Conservation (phyloP, 768 basidiomycete genomes). For the Rhizopogon vulgaris region DNA sequence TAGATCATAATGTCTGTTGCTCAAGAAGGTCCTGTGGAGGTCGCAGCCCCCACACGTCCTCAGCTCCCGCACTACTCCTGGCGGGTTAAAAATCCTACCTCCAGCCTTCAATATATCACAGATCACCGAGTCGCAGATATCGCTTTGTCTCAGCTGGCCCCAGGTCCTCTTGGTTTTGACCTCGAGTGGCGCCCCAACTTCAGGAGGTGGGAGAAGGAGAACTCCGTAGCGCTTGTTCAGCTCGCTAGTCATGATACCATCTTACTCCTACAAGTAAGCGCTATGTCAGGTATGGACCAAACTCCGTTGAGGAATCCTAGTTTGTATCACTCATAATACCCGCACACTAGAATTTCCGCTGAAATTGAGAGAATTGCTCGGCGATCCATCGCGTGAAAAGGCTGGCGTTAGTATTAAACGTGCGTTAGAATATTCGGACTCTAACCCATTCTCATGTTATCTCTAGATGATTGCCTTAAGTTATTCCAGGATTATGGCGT, state of each 20-base stretch:
- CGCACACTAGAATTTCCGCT: conserved; percentile 43
- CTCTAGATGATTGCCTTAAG: conserved; percentile 62
- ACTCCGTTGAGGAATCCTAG: neutral
- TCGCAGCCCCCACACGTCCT: neutral
- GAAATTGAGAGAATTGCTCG: conserved; percentile 46
- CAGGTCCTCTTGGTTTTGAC: conserved; percentile 55
- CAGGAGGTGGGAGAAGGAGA: conserved; percentile 46
- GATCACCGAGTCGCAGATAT: conserved; percentile 25
- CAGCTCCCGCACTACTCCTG: conserved; percentile 17
- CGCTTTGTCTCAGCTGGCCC: conserved; percentile 13
- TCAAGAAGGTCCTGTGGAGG: neutral
- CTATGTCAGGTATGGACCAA: conserved; percentile 41
- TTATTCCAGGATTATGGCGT: conserved; percentile 42
- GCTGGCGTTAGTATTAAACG: conserved; percentile 73
- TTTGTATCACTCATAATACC: neutral
- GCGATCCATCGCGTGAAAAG: conserved; percentile 50
- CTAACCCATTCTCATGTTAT: conserved; percentile 1
- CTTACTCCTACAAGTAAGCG: conserved; percentile 58
- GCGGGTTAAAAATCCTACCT: conserved; percentile 7
- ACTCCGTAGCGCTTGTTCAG: conserved; percentile 71
- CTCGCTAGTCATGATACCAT: conserved; percentile 52
- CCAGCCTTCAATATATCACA: conserved; percentile 25
- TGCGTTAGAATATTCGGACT: conserved; percentile 21
- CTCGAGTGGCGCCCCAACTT: conserved; percentile 73
- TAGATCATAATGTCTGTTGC: neutral